phyloP scores from a whole-genome alignment of 2,329 filamentous ascomycete species.

The Alternaria sp. region DNA sequence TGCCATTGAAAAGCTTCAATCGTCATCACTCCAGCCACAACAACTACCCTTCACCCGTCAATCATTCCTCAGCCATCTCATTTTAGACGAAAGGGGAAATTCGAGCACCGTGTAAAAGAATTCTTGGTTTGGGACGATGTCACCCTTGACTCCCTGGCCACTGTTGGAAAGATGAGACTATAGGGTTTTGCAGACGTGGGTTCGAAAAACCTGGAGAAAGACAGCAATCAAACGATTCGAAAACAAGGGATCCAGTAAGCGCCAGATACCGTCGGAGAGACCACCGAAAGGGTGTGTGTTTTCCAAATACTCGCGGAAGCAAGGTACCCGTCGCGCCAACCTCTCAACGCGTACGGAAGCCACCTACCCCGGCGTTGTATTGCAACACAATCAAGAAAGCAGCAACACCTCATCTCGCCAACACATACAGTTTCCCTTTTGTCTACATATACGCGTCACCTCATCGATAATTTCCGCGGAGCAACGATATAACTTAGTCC shows the following conservation, averaged over 20 bases:
- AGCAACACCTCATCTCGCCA: neutral
- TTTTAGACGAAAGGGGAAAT: no score
- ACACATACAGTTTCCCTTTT: neutral
- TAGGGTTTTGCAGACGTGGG: no score
- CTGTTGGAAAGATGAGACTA: no score
- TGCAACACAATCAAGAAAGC: neutral
- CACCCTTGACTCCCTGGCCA: no score
- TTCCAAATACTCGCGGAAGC: neutral
- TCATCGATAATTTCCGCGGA: neutral
- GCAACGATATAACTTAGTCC: slow-evolving; percentile 20
- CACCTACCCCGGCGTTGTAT: slow-evolving; percentile 15
- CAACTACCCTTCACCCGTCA: no score
- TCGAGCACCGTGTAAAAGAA: no score
- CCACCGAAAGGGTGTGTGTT: neutral
- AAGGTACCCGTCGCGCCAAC: neutral
- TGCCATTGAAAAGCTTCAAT: no score
- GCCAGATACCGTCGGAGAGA: neutral
- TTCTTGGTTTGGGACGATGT: no score
- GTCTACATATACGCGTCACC: slow-evolving; percentile 2
- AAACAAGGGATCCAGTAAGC: neutral
- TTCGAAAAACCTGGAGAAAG: no score
- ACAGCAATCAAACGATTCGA: no score
- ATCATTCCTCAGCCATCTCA: no score
- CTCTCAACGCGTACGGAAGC: neutral
- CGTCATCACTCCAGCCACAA: no score